Percentiles rank a stretch among this genome's conserved stretches.
Conservation (phyloP, 1,284 basidiomycete genomes). For the Cryptococcus amylolentus region DNA sequence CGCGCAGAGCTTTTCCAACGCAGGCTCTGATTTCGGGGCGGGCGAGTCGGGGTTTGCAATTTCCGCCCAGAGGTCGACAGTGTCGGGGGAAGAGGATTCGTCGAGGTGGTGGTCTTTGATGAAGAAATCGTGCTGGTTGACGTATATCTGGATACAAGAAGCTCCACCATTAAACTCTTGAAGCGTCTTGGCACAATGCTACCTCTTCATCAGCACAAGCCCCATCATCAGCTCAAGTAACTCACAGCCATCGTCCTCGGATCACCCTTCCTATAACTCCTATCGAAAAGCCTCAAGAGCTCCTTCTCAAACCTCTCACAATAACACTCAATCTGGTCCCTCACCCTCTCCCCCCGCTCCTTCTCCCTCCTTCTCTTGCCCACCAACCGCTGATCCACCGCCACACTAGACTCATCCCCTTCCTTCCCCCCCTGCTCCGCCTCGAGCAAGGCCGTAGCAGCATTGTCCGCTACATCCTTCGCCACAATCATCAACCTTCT, state of each 20-base stretch:
- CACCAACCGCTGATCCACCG: slow-evolving; percentile 14
- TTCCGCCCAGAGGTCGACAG: slow-evolving; percentile 59
- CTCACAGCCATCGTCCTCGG: slow-evolving; percentile 98
- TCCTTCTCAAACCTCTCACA: slow-evolving; percentile 99
- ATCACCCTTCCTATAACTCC: slow-evolving; percentile 91
- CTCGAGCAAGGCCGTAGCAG: slow-evolving; percentile 58
- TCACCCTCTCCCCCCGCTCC: slow-evolving; percentile 46
- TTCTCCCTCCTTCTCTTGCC: slow-evolving; percentile 34
- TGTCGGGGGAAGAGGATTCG: slow-evolving; percentile 24
- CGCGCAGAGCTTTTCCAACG: slow-evolving; percentile 72
- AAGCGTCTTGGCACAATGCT: slow-evolving; percentile 96
- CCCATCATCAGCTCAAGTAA: slow-evolving; percentile 12
- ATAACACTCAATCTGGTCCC: slow-evolving; percentile 78
- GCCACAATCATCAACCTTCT: slow-evolving; percentile 82
- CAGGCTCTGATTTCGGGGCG: slow-evolving; percentile 75
- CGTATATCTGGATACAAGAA: slow-evolving; percentile 96
- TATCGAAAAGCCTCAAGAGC: slow-evolving; percentile 92
- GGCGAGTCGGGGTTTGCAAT: slow-evolving; percentile 74
- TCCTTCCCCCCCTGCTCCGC: slow-evolving; percentile 49
- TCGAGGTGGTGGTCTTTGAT: slow-evolving; percentile 68
- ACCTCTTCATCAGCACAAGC: not conserved
- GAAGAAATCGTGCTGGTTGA: slow-evolving; percentile 99
- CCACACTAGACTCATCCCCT: slow-evolving; percentile 9
- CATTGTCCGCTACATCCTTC: slow-evolving; percentile 61
- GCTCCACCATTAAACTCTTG: slow-evolving; percentile 97